These are phyloP conservation scores for Mycena sanguinolenta DNA, from an alignment of 768 basidiomycete genomes.

Conservation along the genomic window DNA sequence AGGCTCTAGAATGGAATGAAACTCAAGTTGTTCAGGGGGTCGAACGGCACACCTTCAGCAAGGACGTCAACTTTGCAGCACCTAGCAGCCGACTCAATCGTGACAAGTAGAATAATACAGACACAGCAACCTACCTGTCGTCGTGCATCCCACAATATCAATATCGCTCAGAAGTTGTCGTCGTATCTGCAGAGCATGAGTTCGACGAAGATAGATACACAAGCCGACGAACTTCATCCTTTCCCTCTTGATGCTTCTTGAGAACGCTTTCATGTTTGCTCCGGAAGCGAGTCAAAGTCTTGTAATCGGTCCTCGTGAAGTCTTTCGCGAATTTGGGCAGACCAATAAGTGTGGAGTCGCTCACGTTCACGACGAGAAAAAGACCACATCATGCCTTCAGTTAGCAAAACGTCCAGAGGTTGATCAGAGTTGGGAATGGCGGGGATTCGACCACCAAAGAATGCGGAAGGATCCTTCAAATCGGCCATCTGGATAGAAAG, in stretches of 20 bases:
- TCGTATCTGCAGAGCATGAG: slow-evolving; percentile 56
- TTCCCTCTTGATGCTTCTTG: slow-evolving; percentile 58
- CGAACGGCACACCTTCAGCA: slow-evolving; percentile 63
- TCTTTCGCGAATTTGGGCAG: slow-evolving; percentile 52
- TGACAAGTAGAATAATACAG: neutral
- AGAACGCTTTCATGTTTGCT: slow-evolving; percentile 48
- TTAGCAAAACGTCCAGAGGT: slow-evolving; percentile 52
- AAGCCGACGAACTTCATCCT: slow-evolving; percentile 61
- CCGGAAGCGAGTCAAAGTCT: slow-evolving; percentile 60
- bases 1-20: slow-evolving; percentile 57
- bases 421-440: slow-evolving; percentile 53
- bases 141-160: slow-evolving; percentile 83
- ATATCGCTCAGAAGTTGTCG: slow-evolving; percentile 65
- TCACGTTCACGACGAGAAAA: slow-evolving; percentile 66
- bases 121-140: slow-evolving; percentile 67
- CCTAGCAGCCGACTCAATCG: slow-evolving; percentile 52
- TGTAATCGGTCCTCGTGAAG: slow-evolving; percentile 40
- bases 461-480: slow-evolving; percentile 46
- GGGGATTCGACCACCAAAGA: slow-evolving; percentile 56
- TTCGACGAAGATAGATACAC: neutral
- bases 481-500: slow-evolving; percentile 33
- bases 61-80: slow-evolving; percentile 73
- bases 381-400: slow-evolving; percentile 60
- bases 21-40: neutral
- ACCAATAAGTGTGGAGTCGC: slow-evolving; percentile 62